phyloP scores from a whole-genome alignment of 1,139 yeast species.

The Hyphopichia buzzinii region DNA sequence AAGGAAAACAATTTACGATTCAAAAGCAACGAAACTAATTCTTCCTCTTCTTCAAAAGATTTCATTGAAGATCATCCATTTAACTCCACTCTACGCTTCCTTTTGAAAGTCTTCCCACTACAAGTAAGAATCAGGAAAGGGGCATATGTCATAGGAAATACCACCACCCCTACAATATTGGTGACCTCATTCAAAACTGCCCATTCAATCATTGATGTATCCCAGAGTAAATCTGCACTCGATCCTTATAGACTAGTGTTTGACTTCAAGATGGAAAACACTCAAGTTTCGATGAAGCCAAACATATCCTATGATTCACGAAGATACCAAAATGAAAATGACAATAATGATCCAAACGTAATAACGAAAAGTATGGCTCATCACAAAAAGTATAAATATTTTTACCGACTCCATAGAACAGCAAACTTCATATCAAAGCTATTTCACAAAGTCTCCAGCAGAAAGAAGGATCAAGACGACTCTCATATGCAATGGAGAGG shows the following conservation, averaged over 20 bases:
- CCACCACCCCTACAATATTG: constrained; percentile 68
- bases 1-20: constrained; percentile 2
- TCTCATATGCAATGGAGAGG: constrained; percentile 37
- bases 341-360: constrained; percentile 3
- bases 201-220: constrained; percentile 60
- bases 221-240: constrained; percentile 42
- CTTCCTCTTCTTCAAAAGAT: constrained; percentile 1
- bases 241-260: constrained; percentile 55
- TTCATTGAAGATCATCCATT: neutral
- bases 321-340: constrained; percentile 7
- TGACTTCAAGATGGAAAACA: constrained; percentile 44
- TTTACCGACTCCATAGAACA: constrained; percentile 23
- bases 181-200: constrained; percentile 60
- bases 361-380: constrained; percentile 6
- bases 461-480: constrained; percentile 7
- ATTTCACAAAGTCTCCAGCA: constrained; percentile 5
- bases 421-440: constrained; percentile 7
- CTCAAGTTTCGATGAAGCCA: constrained; percentile 62
- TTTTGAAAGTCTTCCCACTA: constrained; percentile 55
- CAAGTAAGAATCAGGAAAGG: constrained; percentile 61
- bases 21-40: neutral
- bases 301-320: constrained; percentile 55
- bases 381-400: constrained; percentile 19
- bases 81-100: constrained; percentile 10
- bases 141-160: constrained; percentile 76